These are phyloP conservation scores for Russula abietina DNA, from an alignment of 768 basidiomycete genomes.

Conservation along the genomic window DNA sequence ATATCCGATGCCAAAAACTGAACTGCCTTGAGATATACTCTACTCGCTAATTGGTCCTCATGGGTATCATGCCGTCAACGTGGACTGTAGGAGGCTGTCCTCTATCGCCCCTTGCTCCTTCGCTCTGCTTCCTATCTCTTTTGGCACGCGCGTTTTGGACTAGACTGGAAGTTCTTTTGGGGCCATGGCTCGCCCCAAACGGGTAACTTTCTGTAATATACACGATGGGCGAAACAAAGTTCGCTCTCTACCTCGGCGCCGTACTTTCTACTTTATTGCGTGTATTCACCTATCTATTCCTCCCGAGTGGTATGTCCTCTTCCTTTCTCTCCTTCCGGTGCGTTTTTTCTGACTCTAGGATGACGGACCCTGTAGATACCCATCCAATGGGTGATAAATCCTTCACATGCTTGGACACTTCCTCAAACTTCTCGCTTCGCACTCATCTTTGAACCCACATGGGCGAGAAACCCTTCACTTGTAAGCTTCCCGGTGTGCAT, in stretches of 20 bases:
- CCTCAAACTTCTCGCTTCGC: too few species aligned
- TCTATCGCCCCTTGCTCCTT: not conserved
- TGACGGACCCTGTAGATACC: too few species aligned
- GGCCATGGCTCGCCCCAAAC: not conserved
- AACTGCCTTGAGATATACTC: not conserved
- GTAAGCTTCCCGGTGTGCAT: too few species aligned
- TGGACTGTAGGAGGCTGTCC: slow-evolving; percentile 15
- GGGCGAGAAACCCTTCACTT: too few species aligned
- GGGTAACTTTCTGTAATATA: not conserved
- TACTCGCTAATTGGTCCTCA: slow-evolving; percentile 3
- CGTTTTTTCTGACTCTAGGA: not conserved
- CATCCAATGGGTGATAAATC: too few species aligned
- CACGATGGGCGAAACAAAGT: not conserved
- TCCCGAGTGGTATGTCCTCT: slow-evolving; percentile 41
- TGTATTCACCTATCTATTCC: slow-evolving; percentile 41
- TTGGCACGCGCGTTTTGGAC: not conserved
- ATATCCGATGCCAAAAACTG: not conserved
- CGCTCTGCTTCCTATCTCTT: not conserved
- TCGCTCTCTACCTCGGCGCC: slow-evolving; percentile 24
- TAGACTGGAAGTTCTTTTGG: not conserved
- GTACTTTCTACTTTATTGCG: slow-evolving; percentile 38
- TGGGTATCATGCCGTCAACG: not conserved
- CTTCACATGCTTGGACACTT: too few species aligned
- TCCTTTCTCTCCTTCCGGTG: too few species aligned
- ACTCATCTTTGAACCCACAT: too few species aligned